Evolutionary conservation across 2,329 filamentous ascomycete species (phyloP), one percentile per base, ranked within the genome.

Genomic region (Aschersonia sp.): DNA sequence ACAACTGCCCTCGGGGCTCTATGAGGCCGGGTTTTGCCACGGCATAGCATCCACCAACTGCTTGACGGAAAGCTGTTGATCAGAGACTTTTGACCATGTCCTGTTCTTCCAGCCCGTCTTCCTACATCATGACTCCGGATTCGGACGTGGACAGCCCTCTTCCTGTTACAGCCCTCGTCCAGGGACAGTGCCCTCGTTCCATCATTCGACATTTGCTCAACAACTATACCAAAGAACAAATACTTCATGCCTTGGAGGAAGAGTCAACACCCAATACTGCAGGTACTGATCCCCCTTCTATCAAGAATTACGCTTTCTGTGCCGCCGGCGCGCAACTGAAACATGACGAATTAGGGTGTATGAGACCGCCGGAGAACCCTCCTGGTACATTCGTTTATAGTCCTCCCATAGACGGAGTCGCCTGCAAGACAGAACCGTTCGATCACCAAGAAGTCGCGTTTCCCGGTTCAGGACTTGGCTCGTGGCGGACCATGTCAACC

Each of bases 61-160:
- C 32, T 10, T 10, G 6, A 6, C 6, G 6, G 10, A 38, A 38
- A 38, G 32, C 6, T 38, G 6, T 38, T 10, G 32, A 38, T 38
- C 32, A 10, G 10, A 10, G 32, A 38, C 32, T 38, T 10, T 10
- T 40, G 29, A 46, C n/a, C 48, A 54, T 54, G 52, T 52, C 52
- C 45, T 43, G 43, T 28, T 45, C 45, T 41, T 52, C 52, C 29
- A 54, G 52, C 47, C 51, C 52, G 30, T 43, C 20, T 20, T 20
- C 46, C 40, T 48, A 47, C 40, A 51, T 50, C 32, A 52, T 51
- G 51, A 51, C 52, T 5, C 49, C 49, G 45, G 52, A 54, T 44
- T 54, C 52, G 40, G 52, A 52, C 9, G 28, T 48, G 28, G 50
- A 50, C 31, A 52, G 51, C 40, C 45, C 49, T 32, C 31, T 30